phyloP scores from a whole-genome alignment of 2,329 filamentous ascomycete genomes.

The Metarhizium guizhouense region DNA sequence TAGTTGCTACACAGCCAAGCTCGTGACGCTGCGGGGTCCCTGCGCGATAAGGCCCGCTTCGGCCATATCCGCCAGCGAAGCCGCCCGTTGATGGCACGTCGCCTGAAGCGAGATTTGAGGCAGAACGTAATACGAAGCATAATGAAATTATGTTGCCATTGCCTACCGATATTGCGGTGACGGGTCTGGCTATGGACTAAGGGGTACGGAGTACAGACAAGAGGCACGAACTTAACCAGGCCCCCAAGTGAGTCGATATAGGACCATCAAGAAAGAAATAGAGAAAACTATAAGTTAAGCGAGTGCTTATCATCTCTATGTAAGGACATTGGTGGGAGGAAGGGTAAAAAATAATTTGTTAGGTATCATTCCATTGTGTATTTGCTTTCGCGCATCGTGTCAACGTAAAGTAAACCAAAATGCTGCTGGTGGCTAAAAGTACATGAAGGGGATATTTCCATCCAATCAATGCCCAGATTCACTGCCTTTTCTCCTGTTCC shows the following conservation, averaged over 20 bases:
- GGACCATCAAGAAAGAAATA: too few relatives aligned
- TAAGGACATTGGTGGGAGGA: too few relatives aligned
- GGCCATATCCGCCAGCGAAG: background rate
- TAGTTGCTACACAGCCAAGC: too few relatives aligned
- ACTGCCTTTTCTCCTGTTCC: background rate
- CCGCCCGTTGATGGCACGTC: background rate
- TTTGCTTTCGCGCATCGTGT: background rate
- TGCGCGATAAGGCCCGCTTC: background rate
- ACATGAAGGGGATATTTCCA: background rate
- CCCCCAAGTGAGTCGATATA: too few relatives aligned
- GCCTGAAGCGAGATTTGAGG: background rate
- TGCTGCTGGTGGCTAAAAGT: background rate
- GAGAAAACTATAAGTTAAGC: too few relatives aligned
- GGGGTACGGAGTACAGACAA: too few relatives aligned
- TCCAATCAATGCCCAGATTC: background rate
- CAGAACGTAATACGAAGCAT: too few relatives aligned
- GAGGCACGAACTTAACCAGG: too few relatives aligned
- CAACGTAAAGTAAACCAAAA: background rate
- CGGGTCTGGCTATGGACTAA: background rate
- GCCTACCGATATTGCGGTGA: background rate
- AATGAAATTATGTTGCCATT: background rate
- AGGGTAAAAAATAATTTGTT: background rate
- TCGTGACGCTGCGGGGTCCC: background rate
- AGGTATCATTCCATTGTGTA: background rate
- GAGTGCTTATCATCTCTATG: too few relatives aligned